These are phyloP conservation scores for Fistulinella prunicolor DNA, from an alignment of 768 basidiomycete species.

Conservation along the genomic window DNA sequence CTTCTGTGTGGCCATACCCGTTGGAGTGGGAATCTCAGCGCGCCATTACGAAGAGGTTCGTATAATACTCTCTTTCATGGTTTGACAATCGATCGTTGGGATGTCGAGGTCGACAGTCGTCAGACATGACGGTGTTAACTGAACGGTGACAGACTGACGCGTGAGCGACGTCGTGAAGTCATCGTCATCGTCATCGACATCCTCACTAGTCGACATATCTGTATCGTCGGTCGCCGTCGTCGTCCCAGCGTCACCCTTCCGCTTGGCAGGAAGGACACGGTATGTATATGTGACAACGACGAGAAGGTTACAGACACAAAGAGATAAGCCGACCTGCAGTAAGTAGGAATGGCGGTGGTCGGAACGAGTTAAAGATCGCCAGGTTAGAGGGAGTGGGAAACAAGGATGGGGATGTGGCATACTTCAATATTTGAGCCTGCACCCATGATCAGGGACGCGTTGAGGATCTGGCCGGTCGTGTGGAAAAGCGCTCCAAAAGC, in stretches of 20 bases:
- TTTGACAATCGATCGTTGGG: not conserved
- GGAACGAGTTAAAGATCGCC: not conserved
- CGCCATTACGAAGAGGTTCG: too few relatives aligned
- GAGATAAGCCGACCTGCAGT: slow-evolving; percentile 13
- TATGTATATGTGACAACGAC: slow-evolving; percentile 20
- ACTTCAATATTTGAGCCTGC: slow-evolving; percentile 19
- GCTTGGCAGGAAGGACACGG: slow-evolving; percentile 7
- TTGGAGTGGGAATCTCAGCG: too few relatives aligned
- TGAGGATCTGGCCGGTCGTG: slow-evolving; percentile 9
- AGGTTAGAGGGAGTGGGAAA: not conserved
- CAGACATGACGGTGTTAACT: not conserved
- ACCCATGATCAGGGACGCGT: not conserved
- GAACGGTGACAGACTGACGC: not conserved
- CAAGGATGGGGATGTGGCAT: not conserved
- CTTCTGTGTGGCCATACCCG: too few relatives aligned
- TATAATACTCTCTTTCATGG: not conserved
- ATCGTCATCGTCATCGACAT: slow-evolving; percentile 4
- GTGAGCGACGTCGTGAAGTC: slow-evolving; percentile 13
- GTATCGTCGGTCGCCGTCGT: not conserved
- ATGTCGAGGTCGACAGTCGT: slow-evolving; percentile 11
- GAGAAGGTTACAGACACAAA: slow-evolving; percentile 23
- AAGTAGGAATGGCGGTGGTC: too few relatives aligned
- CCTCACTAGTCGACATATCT: not conserved
- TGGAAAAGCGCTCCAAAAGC: slow-evolving; percentile 17
- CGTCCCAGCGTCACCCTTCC: too few relatives aligned